phyloP scores from a whole-genome alignment of 2,329 filamentous ascomycete genomes.

The Alternaria solani region DNA sequence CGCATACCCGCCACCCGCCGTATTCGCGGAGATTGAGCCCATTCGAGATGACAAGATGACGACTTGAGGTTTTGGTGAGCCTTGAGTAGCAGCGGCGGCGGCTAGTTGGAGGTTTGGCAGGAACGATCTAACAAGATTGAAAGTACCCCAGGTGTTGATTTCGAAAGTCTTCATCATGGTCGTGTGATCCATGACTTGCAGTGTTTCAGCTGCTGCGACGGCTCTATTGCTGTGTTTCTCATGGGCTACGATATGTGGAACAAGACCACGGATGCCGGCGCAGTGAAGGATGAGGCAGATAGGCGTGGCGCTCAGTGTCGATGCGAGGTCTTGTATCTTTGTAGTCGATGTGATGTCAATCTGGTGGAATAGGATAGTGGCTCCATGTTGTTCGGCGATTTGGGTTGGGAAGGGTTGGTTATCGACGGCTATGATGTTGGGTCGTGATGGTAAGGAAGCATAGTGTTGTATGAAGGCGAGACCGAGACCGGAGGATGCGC shows the following conservation, averaged over 20 bases:
- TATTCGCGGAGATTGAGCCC: constrained; percentile 54
- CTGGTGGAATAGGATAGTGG: constrained; percentile 18
- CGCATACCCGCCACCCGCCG: constrained; percentile 54
- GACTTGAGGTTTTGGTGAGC: constrained; percentile 37
- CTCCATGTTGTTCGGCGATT: neutral
- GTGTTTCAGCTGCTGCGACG: constrained; percentile 53
- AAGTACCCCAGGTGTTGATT: constrained; percentile 55
- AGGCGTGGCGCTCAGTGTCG: constrained; percentile 22
- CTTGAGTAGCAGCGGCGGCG: neutral
- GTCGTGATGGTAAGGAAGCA: constrained; percentile 14
- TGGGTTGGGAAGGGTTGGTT: constrained; percentile 7
- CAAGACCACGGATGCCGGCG: constrained; percentile 57
- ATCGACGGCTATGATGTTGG: constrained; percentile 35
- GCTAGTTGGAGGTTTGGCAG: constrained; percentile 43
- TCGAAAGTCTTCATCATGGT: constrained; percentile 53
- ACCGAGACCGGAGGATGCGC: constrained; percentile 92
- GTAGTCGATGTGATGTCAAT: constrained; percentile 18
- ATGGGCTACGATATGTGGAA: constrained; percentile 35
- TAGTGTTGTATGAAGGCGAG: constrained; percentile 60
- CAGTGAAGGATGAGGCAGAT: constrained; percentile 56
- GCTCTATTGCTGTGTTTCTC: constrained; percentile 15
- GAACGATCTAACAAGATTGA: constrained; percentile 50
- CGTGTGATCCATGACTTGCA: constrained; percentile 49
- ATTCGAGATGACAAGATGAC: constrained; percentile 57
- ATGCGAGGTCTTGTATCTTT: constrained; percentile 17